A percentile compares a stretch with the other conserved stretches of the same genome.
These are phyloP conservation scores for Pistacia atlantica DNA, from an alignment of 345 rosid species.

Conservation along the genomic window DNA sequence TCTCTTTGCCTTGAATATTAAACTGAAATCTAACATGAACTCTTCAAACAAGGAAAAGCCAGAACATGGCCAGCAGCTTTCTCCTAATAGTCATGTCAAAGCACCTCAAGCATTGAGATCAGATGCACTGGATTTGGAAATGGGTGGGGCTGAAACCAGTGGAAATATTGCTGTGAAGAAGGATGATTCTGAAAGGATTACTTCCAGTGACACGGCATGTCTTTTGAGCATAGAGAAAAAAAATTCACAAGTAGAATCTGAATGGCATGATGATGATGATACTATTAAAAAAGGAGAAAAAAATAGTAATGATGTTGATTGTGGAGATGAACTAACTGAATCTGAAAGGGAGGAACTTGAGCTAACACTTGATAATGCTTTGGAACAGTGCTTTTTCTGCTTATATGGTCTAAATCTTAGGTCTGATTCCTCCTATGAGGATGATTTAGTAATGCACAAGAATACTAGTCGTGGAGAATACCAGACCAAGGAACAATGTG, in stretches of 20 bases:
- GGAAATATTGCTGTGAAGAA: slow-evolving; percentile 35
- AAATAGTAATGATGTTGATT: slow-evolving; percentile 35
- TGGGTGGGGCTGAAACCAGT: slow-evolving; percentile 35
- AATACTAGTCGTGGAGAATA: slow-evolving; percentile 94
- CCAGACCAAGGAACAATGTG: slow-evolving; percentile 97
- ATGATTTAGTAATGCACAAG: slow-evolving; percentile 83
- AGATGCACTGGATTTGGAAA: slow-evolving; percentile 36
- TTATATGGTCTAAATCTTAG: slow-evolving; percentile 95
- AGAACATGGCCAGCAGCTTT: slow-evolving; percentile 35
- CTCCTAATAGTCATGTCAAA: slow-evolving; percentile 28
- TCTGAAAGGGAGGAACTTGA: slow-evolving; percentile 93
- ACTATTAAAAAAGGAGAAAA: slow-evolving; percentile 37
- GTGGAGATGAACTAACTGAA: slow-evolving; percentile 54
- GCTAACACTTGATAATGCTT: slow-evolving; percentile 73
- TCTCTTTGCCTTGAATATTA: slow-evolving; percentile 88
- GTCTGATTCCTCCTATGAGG: slow-evolving; percentile 85
- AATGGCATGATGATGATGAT: slow-evolving; percentile 31
- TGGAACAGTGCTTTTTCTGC: slow-evolving; percentile 98
- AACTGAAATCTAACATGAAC: slow-evolving; percentile 68
- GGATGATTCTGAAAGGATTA: slow-evolving; percentile 41
- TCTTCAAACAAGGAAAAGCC: slow-evolving; percentile 49
- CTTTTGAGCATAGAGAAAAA: slow-evolving; percentile 28
- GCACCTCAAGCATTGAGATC: slow-evolving; percentile 39
- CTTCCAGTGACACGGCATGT: slow-evolving; percentile 25
- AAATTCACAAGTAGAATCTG: slow-evolving; percentile 24